Conservation (phyloP, 2,329 filamentous ascomycete genomes). For the Venturia oleaginea region DNA sequence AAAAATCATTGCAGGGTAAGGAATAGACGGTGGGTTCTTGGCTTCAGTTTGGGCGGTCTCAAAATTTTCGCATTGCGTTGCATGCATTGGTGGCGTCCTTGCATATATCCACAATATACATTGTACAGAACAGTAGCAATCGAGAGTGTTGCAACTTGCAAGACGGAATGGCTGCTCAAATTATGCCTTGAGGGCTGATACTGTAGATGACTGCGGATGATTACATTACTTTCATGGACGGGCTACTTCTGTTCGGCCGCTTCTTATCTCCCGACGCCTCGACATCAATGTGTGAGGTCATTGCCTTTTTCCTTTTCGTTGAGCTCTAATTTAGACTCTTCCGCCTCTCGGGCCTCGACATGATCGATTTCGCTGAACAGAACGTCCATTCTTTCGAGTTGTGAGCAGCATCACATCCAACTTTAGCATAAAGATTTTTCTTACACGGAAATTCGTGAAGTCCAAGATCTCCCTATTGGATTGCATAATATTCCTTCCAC, state of each 20-base stretch:
- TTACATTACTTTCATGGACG: too few relatives aligned
- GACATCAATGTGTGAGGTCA: neutral
- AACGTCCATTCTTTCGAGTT: slow-evolving; percentile 28
- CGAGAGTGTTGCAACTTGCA: too few relatives aligned
- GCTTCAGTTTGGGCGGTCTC: neutral
- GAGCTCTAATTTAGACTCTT: neutral
- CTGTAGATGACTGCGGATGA: too few relatives aligned
- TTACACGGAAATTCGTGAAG: slow-evolving; percentile 30
- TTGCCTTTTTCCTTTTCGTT: neutral
- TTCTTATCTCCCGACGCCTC: too few relatives aligned
- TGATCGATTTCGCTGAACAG: slow-evolving; percentile 30
- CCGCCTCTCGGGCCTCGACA: slow-evolving; percentile 22
- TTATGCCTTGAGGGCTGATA: too few relatives aligned
- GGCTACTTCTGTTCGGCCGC: too few relatives aligned
- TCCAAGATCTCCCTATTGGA: slow-evolving; percentile 31
- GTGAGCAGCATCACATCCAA: neutral
- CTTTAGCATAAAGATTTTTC: slow-evolving; percentile 12
- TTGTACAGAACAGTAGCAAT: neutral
- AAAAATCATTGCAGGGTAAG: neutral
- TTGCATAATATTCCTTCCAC: slow-evolving; percentile 32
- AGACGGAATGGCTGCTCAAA: too few relatives aligned
- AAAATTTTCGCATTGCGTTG: neutral
- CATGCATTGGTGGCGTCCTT: neutral
- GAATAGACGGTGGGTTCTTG: neutral
- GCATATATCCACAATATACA: neutral